Base-by-base conservation (phyloP, 805 yeast genomes). In the Kluyveromyces nonfermentans region DNA sequence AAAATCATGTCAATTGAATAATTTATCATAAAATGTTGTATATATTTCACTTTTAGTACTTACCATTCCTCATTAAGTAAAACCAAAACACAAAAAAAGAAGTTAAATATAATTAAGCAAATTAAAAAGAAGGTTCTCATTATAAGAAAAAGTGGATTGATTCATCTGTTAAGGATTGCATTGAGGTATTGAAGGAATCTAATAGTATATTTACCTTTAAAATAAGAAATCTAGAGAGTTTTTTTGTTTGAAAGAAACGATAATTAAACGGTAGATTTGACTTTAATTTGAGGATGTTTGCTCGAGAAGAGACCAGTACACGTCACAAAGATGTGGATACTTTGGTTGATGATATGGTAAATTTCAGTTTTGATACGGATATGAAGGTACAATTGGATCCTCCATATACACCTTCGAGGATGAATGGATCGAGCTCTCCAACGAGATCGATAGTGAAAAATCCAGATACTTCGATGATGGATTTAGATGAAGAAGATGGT, bases 291-390 rank as follows among this genome's bases (percentile, higher is more conserved):
- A 30, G 25, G 15, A 56, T 60, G 63, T 53, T 52, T 44, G 46
- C 56, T 7, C 55, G 55, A 43, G 48, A 56, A 17, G 61, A 53
- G 31, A 30, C 35, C 6, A 34, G 33, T 33, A 43, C 40, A 5
- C 44, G 37, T 17, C 33, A 43, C 12, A 59, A 52, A 22, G 63
- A 62, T 19, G 52, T 63, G 17, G 68, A 61, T 20, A 57, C 56
- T 9, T 45, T 63, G 25, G 59, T 67, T 12, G 66, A 65, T 6
- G 60, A 62, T 49, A 63, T 63, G 42, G 58, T 59, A 36, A 59
- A 59, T 34, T 39, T 63, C 22, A 59, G 61, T 39, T 63, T 63
- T 40, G 60, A 57, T 39, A 51, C 46, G 9, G 46, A 28, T 45
- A 50, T 22, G 45, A 38, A 38, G 19, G 41, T 38, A 15, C 16